Conservation (phyloP, 257 asterid genomes). For the Linderniella brevidens region DNA sequence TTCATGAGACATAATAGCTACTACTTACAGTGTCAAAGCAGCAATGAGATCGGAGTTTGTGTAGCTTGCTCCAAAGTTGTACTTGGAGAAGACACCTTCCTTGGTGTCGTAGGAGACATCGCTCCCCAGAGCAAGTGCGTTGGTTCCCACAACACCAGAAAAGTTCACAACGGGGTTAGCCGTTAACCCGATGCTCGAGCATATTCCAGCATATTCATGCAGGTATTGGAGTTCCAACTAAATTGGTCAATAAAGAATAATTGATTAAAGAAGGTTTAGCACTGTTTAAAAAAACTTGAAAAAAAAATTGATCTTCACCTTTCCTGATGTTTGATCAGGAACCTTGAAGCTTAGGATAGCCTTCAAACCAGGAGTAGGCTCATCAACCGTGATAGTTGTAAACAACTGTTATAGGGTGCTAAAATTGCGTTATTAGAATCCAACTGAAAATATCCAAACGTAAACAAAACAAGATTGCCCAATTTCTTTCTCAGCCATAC, state of each 20-base stretch:
- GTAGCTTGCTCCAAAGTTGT: slow-evolving; percentile 31
- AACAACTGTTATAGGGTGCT: slow-evolving; percentile 16
- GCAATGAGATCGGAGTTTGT: slow-evolving; percentile 28
- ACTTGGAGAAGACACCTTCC: slow-evolving; percentile 29
- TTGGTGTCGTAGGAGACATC: slow-evolving; percentile 34
- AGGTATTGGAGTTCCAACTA: slow-evolving; percentile 38
- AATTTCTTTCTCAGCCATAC: background rate
- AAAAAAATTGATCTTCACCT: slow-evolving; percentile 11
- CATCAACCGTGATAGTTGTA: slow-evolving; percentile 24
- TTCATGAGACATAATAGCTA: background rate
- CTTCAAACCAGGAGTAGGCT: slow-evolving; percentile 28
- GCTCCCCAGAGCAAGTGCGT: slow-evolving; percentile 20
- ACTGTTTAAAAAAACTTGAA: too few relatives aligned
- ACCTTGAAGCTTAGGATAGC: slow-evolving; percentile 24
- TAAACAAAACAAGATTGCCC: background rate
- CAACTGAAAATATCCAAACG: background rate
- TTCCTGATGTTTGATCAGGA: slow-evolving; percentile 33
- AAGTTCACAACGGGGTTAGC: slow-evolving; percentile 29
- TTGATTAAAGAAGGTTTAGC: too few relatives aligned
- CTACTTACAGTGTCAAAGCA: slow-evolving; percentile 22
- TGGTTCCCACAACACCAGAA: slow-evolving; percentile 27
- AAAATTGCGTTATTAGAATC: background rate
- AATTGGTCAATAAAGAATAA: slow-evolving; percentile 1
- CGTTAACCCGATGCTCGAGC: slow-evolving; percentile 32
- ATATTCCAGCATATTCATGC: slow-evolving; percentile 30